Percentiles rank a stretch among this genome's conserved stretches.
Conservation (phyloP, 2,329 filamentous ascomycete species). For the Chrysosphaeria jannelii region DNA sequence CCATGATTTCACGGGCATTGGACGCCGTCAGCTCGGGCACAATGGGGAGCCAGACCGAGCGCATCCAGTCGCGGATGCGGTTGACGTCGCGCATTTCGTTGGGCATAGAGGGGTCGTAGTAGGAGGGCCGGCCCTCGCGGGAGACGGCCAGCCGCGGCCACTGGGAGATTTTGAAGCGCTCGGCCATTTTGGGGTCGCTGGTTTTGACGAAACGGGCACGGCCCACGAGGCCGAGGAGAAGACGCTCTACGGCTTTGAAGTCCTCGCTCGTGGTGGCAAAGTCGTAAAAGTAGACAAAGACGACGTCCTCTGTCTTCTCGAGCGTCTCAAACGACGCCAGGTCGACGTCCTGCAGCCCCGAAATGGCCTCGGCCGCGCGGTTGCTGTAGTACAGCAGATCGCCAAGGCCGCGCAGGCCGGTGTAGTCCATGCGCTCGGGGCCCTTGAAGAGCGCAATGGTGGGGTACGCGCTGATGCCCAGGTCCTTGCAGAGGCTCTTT, state of each 20-base stretch:
- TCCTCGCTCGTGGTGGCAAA: conserved; percentile 82
- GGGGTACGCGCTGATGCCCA: conserved; percentile 48
- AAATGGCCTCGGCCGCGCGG: conserved; percentile 50
- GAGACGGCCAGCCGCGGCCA: conserved; percentile 86
- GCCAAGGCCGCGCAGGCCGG: conserved; percentile 68
- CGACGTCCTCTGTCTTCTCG: conserved; percentile 79
- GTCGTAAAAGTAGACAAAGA: conserved; percentile 95
- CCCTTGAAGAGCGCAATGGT: conserved; percentile 83
- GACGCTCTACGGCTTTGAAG: conserved; percentile 58
- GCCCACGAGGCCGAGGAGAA: conserved; percentile 69
- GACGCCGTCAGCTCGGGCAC: conserved; percentile 77
- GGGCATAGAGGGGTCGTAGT: conserved; percentile 66
- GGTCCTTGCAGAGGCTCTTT: conserved; percentile 72
- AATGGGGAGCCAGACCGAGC: conserved; percentile 80
- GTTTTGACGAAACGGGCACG: conserved; percentile 86
- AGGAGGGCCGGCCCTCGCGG: conserved; percentile 64
- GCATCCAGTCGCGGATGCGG: conserved; percentile 73
- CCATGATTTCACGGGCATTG: conserved; percentile 87
- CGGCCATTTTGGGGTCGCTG: conserved; percentile 39
- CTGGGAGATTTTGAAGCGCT: conserved; percentile 81
- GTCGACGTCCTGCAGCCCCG: conserved; percentile 56
- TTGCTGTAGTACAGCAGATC: conserved; percentile 71
- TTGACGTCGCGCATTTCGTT: conserved; percentile 75
- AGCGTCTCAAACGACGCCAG: conserved; percentile 46
- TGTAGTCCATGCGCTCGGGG: conserved; percentile 75